A percentile compares a stretch with the other conserved stretches of the same genome.
Conservation (phyloP, 148 eudicot species). For the Cornus suecica region DNA sequence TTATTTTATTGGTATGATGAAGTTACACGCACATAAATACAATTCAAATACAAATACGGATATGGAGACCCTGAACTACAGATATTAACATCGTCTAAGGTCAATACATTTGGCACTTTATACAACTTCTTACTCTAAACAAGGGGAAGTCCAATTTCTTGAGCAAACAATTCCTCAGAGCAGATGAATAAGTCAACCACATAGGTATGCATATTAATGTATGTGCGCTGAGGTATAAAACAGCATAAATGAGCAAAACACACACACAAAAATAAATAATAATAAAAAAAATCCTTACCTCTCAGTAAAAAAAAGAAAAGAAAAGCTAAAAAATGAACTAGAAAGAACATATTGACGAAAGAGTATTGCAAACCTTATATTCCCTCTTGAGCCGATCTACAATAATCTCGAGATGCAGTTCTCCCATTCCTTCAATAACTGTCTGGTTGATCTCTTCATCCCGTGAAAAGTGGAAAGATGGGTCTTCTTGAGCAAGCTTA, state of each 20-base stretch:
- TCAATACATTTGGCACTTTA: not conserved
- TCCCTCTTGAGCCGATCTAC: constrained; percentile 97
- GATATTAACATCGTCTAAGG: not conserved
- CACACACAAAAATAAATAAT: too few relatives aligned
- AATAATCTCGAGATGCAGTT: constrained; percentile 95
- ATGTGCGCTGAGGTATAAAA: constrained; percentile 4
- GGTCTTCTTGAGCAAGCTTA: constrained; percentile 99
- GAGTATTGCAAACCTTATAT: constrained; percentile 57
- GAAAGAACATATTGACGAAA: constrained; percentile 11
- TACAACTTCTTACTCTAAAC: not conserved
- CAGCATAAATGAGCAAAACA: not conserved
- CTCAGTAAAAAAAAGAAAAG: too few relatives aligned
- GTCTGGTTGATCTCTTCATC: constrained; percentile 97
- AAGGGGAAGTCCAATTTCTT: not conserved
- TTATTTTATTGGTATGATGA: not conserved
- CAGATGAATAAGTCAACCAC: not conserved
- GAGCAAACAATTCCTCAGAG: not conserved
- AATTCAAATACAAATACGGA: not conserved
- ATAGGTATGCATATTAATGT: not conserved
- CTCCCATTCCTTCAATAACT: constrained; percentile 99
- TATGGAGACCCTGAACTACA: not conserved
- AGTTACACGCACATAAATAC: not conserved
- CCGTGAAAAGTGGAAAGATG: constrained; percentile 97
- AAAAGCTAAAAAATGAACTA: not conserved
- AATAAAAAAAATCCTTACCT: too few relatives aligned